Percentiles rank a stretch among this genome's conserved stretches.
Conservation (phyloP, 176 grass and related monocot species). For the Phragmites australis region DNA sequence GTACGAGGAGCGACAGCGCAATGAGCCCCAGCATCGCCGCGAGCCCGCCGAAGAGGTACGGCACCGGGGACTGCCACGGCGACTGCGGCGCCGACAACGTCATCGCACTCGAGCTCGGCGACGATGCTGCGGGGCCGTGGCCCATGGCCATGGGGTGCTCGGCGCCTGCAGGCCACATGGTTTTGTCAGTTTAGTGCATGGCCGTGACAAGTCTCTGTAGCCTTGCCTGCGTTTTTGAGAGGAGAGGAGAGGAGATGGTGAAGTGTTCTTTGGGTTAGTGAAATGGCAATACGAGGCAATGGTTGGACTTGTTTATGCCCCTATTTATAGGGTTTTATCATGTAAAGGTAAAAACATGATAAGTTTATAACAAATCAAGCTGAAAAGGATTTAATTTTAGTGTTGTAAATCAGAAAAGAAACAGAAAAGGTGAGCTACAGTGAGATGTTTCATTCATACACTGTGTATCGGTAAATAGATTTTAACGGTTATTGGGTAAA, state of each 20-base stretch:
- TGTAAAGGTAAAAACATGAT: not conserved
- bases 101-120: conserved; percentile 21
- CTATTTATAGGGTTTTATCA: conserved; percentile 41
- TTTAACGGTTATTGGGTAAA: not conserved
- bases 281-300: not conserved
- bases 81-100: conserved; percentile 31
- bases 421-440: not conserved
- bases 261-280: conserved; percentile 12
- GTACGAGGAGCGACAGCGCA: conserved; percentile 70
- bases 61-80: conserved; percentile 67
- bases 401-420: not conserved
- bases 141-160: conserved; percentile 45
- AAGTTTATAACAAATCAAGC: not conserved
- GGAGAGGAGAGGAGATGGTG: not conserved
- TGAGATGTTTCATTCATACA: not conserved
- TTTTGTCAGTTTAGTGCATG: not conserved
- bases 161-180: conserved; percentile 56
- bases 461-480: not conserved
- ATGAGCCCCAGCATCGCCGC: conserved; percentile 83
- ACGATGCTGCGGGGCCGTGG: conserved; percentile 25
- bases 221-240: conserved; percentile 1
- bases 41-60: conserved; percentile 81
- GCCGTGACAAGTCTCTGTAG: not conserved
- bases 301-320: not conserved
- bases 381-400: not conserved